Base-by-base conservation (phyloP, 805 yeast species). In the Candida sonorensis region DNA sequence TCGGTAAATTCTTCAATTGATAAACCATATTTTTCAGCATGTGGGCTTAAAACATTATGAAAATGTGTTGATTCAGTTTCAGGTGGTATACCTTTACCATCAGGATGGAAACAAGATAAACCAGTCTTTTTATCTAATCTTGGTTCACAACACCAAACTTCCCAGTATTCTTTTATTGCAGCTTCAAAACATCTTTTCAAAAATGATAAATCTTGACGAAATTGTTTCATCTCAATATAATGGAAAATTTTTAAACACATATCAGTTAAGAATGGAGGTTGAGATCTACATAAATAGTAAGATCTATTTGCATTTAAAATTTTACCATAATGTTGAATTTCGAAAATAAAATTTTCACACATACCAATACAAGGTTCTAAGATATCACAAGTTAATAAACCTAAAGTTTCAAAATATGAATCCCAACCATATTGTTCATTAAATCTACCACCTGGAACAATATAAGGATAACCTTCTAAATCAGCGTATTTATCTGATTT, bases 351-450 rank as follows among this genome's bases (percentile, higher is more conserved):
- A 57, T 90, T 88, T 53, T 81, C 88, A 10, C 88, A 84, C 90
- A 90, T 85, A 0, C 94, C 95, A 45, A 78, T 67, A 7, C 95
- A 90, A 21, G 88, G 66, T 25, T 78, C 82, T 14, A 76, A 57
- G 31, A 75, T 67, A 25, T 69, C 72, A 49, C 82, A 81, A 17
- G 72, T 69, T 17, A 92, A 55, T 26, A 92, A 65, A 1, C 97
- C 98, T 16, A 87, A 57, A 0, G 92, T 74, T 52, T 81, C 87
- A 81, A 92, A 83, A 52, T 92, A 90, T 2, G 96, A 86, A 56
- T 90, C 98, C 98, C 98, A 90, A 11, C 97, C 98, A 51, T 92
- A 90, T 37, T 87, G 70, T 60, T 90, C 98, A 61, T 92, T 92
- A 60, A 90, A 90, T 42, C 98, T 67, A 15, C 98, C 97, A 12